Evolutionary conservation across 1,284 basidiomycete genomes (phyloP).

Genomic region (Cutaneotrichosporon arboriforme): DNA sequence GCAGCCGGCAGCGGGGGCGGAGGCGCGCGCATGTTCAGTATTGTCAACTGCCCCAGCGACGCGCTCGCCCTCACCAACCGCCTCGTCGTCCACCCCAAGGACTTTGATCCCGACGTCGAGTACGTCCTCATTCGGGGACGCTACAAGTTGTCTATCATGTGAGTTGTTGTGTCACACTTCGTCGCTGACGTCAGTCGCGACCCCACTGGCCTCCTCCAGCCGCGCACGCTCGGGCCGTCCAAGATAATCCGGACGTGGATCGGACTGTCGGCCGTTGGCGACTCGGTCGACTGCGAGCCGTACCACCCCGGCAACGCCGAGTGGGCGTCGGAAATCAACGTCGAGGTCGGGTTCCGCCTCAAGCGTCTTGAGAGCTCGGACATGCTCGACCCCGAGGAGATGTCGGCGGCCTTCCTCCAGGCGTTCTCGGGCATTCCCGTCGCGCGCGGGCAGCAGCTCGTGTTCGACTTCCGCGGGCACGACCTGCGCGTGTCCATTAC

Average conservation of each 20-base stretch:
- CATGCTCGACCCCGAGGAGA: slow-evolving; percentile 77
- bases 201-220: slow-evolving; percentile 61
- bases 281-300: slow-evolving; percentile 64
- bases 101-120: slow-evolving; percentile 61
- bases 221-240: slow-evolving; percentile 58
- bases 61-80: slow-evolving; percentile 73
- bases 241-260: slow-evolving; percentile 68
- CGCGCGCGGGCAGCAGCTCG: slow-evolving; percentile 63
- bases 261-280: slow-evolving; percentile 69
- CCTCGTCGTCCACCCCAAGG: slow-evolving; percentile 66
- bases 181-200: slow-evolving; percentile 53
- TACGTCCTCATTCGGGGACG: slow-evolving; percentile 68
- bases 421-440: slow-evolving; percentile 61
- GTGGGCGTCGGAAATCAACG: slow-evolving; percentile 69
- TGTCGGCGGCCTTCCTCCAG: slow-evolving; percentile 68
- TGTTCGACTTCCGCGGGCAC: slow-evolving; percentile 87
- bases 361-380: slow-evolving; percentile 62
- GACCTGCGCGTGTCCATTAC: slow-evolving; percentile 71
- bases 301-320: slow-evolving; percentile 59
- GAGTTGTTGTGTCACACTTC: not conserved
- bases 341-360: slow-evolving; percentile 70
- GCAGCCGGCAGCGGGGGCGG: not conserved
- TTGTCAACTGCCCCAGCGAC: slow-evolving; percentile 49
- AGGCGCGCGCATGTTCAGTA: slow-evolving; percentile 25
- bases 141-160: slow-evolving; percentile 63